Conservation (phyloP, 73 alveolate species). For the Paramecium tetraurelia region DNA sequence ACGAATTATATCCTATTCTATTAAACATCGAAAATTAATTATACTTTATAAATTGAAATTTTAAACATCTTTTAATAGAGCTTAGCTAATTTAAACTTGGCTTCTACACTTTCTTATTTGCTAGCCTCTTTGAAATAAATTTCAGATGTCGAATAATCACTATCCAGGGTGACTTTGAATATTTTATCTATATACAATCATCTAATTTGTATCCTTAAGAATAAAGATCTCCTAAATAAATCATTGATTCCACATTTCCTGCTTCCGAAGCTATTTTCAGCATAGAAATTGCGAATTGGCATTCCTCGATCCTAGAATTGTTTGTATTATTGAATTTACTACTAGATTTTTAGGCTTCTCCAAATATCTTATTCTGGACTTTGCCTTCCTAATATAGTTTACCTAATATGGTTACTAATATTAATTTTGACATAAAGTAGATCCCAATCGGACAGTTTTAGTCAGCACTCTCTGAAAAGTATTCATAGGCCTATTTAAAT, state of each 20-base stretch:
- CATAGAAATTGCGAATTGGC: background rate
- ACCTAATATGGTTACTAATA: background rate
- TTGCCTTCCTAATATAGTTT: background rate
- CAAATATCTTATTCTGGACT: background rate
- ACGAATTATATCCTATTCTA: background rate
- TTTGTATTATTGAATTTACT: background rate
- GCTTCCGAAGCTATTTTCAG: background rate
- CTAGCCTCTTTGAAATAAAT: background rate
- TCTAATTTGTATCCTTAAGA: background rate
- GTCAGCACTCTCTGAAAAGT: background rate
- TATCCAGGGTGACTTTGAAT: background rate
- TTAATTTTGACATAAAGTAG: background rate
- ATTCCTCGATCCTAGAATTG: background rate
- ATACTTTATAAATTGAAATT: background rate
- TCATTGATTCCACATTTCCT: background rate
- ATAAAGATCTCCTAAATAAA: background rate
- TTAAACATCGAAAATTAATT: background rate
- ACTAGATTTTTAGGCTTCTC: background rate
- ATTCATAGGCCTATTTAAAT: background rate
- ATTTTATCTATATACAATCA: background rate
- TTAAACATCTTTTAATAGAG: background rate
- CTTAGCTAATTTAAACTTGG: background rate
- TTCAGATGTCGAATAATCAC: background rate
- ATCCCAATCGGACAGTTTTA: background rate
- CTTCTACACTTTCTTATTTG: background rate